Percentiles rank a stretch among this genome's conserved stretches.
Evolutionary conservation across 768 basidiomycete genomes (phyloP).

Genomic region (Amanita fuliginea): DNA sequence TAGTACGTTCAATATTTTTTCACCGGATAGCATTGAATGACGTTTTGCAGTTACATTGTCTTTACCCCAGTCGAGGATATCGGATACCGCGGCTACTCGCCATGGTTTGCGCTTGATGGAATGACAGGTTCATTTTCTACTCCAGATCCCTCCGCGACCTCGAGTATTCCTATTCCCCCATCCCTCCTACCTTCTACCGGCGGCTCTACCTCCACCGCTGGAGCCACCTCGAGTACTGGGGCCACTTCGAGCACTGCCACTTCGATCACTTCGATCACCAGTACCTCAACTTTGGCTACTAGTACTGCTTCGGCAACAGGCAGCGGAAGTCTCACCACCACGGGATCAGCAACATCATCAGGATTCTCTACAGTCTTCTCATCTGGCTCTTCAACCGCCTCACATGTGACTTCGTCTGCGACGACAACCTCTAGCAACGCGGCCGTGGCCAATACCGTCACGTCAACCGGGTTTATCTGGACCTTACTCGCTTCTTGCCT

Average conservation of each 20-base stretch:
- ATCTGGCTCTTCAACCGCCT: background rate
- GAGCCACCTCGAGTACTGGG: too few relatives aligned
- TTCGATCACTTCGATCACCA: too few relatives aligned
- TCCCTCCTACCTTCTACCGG: background rate
- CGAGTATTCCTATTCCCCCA: background rate
- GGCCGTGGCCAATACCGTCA: background rate
- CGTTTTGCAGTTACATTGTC: conserved; percentile 1
- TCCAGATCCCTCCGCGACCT: conserved; percentile 1
- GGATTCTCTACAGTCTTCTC: conserved; percentile 2
- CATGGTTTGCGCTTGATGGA: conserved; percentile 1
- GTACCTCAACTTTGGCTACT: too few relatives aligned
- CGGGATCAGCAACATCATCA: background rate
- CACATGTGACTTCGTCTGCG: background rate
- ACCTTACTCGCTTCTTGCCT: background rate
- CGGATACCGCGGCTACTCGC: background rate
- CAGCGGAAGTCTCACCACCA: too few relatives aligned
- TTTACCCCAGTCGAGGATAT: background rate
- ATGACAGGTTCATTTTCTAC: conserved; percentile 5
- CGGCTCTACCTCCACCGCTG: background rate
- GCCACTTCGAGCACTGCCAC: too few relatives aligned
- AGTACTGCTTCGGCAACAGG: too few relatives aligned
- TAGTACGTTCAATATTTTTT: background rate
- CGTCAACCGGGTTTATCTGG: background rate
- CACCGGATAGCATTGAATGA: background rate
- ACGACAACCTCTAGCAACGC: background rate